Base-by-base conservation (phyloP, 1,139 yeast species). In the Yamadazyma friedrichii region DNA sequence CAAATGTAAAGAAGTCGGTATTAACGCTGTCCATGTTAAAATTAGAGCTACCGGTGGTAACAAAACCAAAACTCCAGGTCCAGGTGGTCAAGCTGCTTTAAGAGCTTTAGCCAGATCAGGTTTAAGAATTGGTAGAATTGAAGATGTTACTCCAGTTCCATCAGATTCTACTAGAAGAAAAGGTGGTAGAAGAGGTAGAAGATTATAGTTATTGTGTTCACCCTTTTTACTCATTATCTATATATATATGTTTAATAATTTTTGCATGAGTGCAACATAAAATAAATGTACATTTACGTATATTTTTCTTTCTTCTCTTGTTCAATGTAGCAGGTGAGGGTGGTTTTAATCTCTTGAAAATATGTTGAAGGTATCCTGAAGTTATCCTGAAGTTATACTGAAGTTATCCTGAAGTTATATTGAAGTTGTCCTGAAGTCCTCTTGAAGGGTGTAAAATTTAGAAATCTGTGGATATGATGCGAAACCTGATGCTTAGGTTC, bases 131-230 rank as follows among this genome's bases (percentile, higher is more conserved):
- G 99, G 99, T 68, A 91, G 99, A 82, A 94, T 94, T 64, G 98
- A 94, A 83, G 99, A 94, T 76, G 98, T 94, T 61, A 94, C 99
- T 63, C 98, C 98, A 76, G 93, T 94, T 67, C 99, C 99, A 74
- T 93, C 98, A 61, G 99, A 94, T 79, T 91, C 98, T 67, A 94
- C 98, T 76, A 94, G 99, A 86, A 88, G 95, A 88, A 94, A 94
- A 95, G 98, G 98, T 88, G 99, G 99, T 88, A 94, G 98, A 84
- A 91, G 99, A 86, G 99, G 99, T 91, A 93, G 98, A 86, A 89
- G 99, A 87, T 87, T 91, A 80, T 91, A 82, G 83, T 65, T 65
- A 15, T 36, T 42, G 25, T 6, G n/a, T 39, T 37, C 36, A 28
- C 25, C 22, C 31, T 30, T 25, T 40, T 32, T 35, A 26, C 28